phyloP scores from a whole-genome alignment of 176 grass and related monocot genomes.

The Calamus simplicifolius region DNA sequence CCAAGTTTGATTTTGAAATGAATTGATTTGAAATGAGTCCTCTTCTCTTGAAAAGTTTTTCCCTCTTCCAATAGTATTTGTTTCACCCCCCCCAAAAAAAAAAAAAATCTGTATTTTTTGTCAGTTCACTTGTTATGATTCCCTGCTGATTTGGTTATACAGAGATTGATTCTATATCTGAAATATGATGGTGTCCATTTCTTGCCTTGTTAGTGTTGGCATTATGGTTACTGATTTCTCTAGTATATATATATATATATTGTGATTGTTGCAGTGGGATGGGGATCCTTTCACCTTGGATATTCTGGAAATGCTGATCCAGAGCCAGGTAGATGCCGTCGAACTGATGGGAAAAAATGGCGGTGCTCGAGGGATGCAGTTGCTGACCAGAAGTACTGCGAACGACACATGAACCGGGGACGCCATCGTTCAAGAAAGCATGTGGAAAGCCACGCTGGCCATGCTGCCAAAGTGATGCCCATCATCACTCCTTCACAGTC shows the following conservation, averaged over 20 bases:
- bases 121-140: too few relatives aligned
- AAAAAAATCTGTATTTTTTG: too few relatives aligned
- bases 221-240: constrained; percentile 14
- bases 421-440: constrained; percentile 99
- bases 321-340: constrained; percentile 88
- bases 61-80: too few relatives aligned
- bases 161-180: too few relatives aligned
- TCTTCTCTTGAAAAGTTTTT: too few relatives aligned
- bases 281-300: constrained; percentile 79
- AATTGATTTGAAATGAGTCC: too few relatives aligned
- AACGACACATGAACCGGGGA: constrained; percentile 97
- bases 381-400: constrained; percentile 96
- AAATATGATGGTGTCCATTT: too few relatives aligned
- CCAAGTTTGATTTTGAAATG: too few relatives aligned
- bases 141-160: too few relatives aligned
- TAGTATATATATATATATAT: constrained; percentile 14
- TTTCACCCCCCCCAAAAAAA: too few relatives aligned
- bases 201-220: not conserved
- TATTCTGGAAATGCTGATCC: constrained; percentile 75
- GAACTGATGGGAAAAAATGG: constrained; percentile 99
- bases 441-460: constrained; percentile 95
- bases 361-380: constrained; percentile 97
- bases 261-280: constrained; percentile 53
- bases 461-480: constrained; percentile 68
- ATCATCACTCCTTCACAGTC: constrained; percentile 31